These are phyloP conservation scores for Sclerotinia minor DNA, from an alignment of 2,329 filamentous ascomycete genomes.

Conservation along the genomic window DNA sequence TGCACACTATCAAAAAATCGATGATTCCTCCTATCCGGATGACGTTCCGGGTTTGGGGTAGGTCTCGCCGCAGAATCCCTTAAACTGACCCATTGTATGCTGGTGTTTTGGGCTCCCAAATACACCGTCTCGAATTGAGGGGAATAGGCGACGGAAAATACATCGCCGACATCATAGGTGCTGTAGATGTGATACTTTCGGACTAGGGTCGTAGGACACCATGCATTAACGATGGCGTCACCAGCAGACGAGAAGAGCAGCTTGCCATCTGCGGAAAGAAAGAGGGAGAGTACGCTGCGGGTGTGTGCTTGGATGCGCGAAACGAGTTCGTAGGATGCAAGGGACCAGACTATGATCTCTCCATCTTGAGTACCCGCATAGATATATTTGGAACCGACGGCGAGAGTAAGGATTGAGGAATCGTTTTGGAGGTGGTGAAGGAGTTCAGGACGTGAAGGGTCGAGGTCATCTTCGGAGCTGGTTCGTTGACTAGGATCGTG, in stretches of 20 bases:
- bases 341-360: slow-evolving; percentile 87
- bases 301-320: slow-evolving; percentile 83
- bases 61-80: slow-evolving; percentile 62
- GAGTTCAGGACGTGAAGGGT: slow-evolving; percentile 54
- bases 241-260: slow-evolving; percentile 90
- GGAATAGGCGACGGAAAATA: slow-evolving; percentile 94
- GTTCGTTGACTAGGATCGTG: slow-evolving; percentile 7
- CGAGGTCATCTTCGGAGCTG: slow-evolving; percentile 29
- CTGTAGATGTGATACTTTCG: slow-evolving; percentile 89
- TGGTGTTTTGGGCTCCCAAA: slow-evolving; percentile 90
- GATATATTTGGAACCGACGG: slow-evolving; percentile 75
- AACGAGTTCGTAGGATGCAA: slow-evolving; percentile 81
- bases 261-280: slow-evolving; percentile 69
- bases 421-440: slow-evolving; percentile 74
- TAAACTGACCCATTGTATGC: slow-evolving; percentile 88
- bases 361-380: slow-evolving; percentile 93
- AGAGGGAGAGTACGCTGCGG: slow-evolving; percentile 84
- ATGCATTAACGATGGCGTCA: slow-evolving; percentile 92
- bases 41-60: slow-evolving; percentile 62
- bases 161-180: slow-evolving; percentile 89
- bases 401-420: slow-evolving; percentile 79
- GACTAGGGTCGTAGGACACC: slow-evolving; percentile 75
- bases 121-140: slow-evolving; percentile 77
- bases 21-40: slow-evolving; percentile 76
- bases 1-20: slow-evolving; percentile 94